phyloP scores from a whole-genome alignment of 2,329 filamentous ascomycete genomes.

The Epichloe brachyelytri region DNA sequence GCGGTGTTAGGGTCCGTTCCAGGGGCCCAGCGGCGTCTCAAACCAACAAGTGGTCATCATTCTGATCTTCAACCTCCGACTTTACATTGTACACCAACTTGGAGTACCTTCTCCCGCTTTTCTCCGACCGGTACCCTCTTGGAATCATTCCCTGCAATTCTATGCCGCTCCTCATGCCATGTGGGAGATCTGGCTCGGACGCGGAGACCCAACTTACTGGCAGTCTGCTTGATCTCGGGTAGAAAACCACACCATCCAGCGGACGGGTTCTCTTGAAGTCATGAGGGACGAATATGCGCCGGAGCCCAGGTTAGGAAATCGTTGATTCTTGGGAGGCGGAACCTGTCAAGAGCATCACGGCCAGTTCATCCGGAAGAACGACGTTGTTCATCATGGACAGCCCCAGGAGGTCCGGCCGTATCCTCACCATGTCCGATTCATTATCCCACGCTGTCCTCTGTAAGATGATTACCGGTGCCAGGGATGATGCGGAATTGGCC shows the following conservation, averaged over 20 bases:
- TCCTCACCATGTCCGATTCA: constrained; percentile 15
- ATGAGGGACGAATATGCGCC: not conserved
- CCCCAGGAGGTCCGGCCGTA: constrained; percentile 13
- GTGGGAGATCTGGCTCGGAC: constrained; percentile 15
- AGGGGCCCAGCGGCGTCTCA: too few relatives aligned
- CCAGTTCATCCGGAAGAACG: constrained; percentile 12
- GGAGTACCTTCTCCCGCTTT: not conserved
- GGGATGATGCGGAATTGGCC: constrained; percentile 8
- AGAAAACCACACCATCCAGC: not conserved
- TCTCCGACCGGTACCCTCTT: not conserved
- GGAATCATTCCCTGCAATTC: not conserved
- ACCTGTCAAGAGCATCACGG: constrained; percentile 8
- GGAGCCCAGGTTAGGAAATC: not conserved
- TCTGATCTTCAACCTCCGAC: not conserved
- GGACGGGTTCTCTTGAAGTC: not conserved
- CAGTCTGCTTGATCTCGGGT: not conserved
- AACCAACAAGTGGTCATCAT: too few relatives aligned
- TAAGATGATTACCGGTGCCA: constrained; percentile 15
- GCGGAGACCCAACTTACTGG: not conserved
- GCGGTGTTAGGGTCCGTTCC: too few relatives aligned
- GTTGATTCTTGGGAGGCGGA: not conserved
- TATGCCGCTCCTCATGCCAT: constrained; percentile 10
- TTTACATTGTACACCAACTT: not conserved
- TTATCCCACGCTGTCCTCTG: constrained; percentile 17
- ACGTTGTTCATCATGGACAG: constrained; percentile 16